Percentiles rank a stretch among this genome's conserved stretches.
Evolutionary conservation across 441 rosid genomes (phyloP).

Genomic region (Croton laevigatus): DNA sequence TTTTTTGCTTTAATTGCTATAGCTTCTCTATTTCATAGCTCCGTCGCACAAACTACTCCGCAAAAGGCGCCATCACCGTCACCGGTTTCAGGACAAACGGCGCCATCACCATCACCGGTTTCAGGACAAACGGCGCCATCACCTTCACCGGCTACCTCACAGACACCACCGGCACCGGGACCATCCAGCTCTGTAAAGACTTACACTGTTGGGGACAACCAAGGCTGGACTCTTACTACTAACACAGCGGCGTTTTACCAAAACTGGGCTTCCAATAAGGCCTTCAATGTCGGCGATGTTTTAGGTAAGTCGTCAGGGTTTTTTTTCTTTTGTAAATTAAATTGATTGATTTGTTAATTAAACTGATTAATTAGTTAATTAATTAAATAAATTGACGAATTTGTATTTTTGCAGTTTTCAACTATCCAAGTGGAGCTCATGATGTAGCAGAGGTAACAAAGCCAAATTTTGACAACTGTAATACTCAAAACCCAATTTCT

Average conservation of each 20-base stretch:
- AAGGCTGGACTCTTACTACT: conserved; percentile 32
- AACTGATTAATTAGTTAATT: too few species aligned
- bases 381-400: too few species aligned
- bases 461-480: conserved; percentile 28
- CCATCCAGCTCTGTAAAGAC: conserved; percentile 1
- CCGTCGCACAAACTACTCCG: conserved; percentile 32
- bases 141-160: conserved; percentile 13
- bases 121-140: conserved; percentile 7
- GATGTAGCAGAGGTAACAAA: conserved; percentile 35
- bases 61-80: conserved; percentile 16
- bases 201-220: conserved; percentile 33
- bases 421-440: conserved; percentile 34
- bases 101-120: conserved; percentile 13
- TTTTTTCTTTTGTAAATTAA: too few species aligned
- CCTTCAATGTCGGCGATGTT: conserved; percentile 35
- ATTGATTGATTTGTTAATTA: too few species aligned
- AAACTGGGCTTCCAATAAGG: conserved; percentile 29
- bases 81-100: background rate
- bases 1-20: conserved; percentile 23
- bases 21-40: conserved; percentile 26
- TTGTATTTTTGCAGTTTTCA: conserved; percentile 33
- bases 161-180: conserved; percentile 8
- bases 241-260: conserved; percentile 21
- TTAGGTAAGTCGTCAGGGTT: conserved; percentile 29
- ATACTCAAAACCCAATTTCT: conserved; percentile 23